A percentile compares a stretch with the other conserved stretches of the same genome.
These are phyloP conservation scores for Paraphoma sp. DNA, from an alignment of 2,329 filamentous ascomycete genomes.

Conservation along the genomic window DNA sequence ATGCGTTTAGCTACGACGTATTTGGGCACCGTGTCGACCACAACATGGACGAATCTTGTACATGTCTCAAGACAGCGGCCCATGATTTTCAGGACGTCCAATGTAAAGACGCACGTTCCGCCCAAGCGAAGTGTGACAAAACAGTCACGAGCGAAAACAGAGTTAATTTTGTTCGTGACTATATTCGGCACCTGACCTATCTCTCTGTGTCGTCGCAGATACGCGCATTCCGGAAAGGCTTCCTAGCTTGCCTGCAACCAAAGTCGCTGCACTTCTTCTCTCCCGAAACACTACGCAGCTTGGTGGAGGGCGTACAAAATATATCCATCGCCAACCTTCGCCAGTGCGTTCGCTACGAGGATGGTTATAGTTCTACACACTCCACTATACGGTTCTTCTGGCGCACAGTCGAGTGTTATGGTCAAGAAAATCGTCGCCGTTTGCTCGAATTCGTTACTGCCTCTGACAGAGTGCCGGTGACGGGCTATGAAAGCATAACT, in stretches of 20 bases:
- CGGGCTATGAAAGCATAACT: constrained; percentile 79
- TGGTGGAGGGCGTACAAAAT: constrained; percentile 83
- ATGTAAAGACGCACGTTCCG: background rate
- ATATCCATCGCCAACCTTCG: constrained; percentile 80
- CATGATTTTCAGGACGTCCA: background rate
- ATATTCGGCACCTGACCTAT: constrained; percentile 82
- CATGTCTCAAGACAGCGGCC: background rate
- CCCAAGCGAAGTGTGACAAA: constrained; percentile 58
- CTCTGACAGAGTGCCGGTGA: constrained; percentile 86
- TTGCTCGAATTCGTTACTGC: constrained; percentile 95
- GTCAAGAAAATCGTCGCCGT: constrained; percentile 72
- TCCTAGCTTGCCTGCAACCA: constrained; percentile 74
- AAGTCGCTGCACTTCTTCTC: constrained; percentile 65
- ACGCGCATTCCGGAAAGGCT: constrained; percentile 80
- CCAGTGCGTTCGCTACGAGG: constrained; percentile 76
- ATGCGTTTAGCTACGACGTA: constrained; percentile 77
- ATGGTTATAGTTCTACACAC: constrained; percentile 74
- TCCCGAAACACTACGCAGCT: constrained; percentile 67
- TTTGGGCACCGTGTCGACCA: constrained; percentile 62
- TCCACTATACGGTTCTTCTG: constrained; percentile 81
- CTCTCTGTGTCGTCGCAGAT: constrained; percentile 79
- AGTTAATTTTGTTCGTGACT: constrained; percentile 79
- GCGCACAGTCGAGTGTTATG: constrained; percentile 74
- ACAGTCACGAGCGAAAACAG: constrained; percentile 85
- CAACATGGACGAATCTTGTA: constrained; percentile 54